Percentiles rank a stretch among this genome's conserved stretches.
Evolutionary conservation across 208 protist genomes (phyloP).

Genomic region (Lotmaria passim): DNA sequence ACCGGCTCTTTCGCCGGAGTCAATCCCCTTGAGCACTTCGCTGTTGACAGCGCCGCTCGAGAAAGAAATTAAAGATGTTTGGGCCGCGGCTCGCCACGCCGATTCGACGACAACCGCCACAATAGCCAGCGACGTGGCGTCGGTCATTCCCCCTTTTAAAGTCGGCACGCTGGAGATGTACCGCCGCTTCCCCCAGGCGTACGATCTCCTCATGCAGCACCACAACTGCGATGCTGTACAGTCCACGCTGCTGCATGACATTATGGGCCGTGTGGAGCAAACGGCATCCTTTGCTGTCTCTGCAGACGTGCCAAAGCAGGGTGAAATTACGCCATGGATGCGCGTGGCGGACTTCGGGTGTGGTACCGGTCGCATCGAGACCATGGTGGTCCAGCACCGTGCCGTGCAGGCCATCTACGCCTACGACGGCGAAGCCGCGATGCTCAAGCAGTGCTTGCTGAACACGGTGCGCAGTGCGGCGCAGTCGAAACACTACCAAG

Average conservation of each 20-base stretch:
- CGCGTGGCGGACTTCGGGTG: slow-evolving; percentile 82
- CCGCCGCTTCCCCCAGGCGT: slow-evolving; percentile 70
- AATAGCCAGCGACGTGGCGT: neutral
- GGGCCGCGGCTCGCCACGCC: slow-evolving; percentile 7
- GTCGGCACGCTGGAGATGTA: slow-evolving; percentile 90
- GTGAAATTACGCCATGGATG: slow-evolving; percentile 21
- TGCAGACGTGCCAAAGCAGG: neutral
- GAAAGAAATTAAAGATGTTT: slow-evolving; percentile 34
- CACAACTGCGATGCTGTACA: slow-evolving; percentile 71
- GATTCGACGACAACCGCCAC: neutral
- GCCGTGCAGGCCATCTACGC: slow-evolving; percentile 64
- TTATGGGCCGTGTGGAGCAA: slow-evolving; percentile 40
- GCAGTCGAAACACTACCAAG: slow-evolving; percentile 16
- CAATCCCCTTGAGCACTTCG: slow-evolving; percentile 12
- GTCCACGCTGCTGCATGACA: slow-evolving; percentile 42
- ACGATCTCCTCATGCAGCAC: slow-evolving; percentile 77
- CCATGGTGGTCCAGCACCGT: slow-evolving; percentile 55
- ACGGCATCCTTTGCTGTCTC: neutral
- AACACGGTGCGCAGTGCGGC: slow-evolving; percentile 51
- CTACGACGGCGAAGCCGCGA: slow-evolving; percentile 74
- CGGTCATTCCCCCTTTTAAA: slow-evolving; percentile 63
- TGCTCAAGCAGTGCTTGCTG: slow-evolving; percentile 67
- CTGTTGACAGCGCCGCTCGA: slow-evolving; percentile 33
- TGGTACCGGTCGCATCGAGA: slow-evolving; percentile 77
- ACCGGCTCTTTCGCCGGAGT: neutral